A percentile compares a stretch with the other conserved stretches of the same genome.
Conservation (phyloP, 176 grass and related monocot genomes). For the Miscanthus lutarioriparius region DNA sequence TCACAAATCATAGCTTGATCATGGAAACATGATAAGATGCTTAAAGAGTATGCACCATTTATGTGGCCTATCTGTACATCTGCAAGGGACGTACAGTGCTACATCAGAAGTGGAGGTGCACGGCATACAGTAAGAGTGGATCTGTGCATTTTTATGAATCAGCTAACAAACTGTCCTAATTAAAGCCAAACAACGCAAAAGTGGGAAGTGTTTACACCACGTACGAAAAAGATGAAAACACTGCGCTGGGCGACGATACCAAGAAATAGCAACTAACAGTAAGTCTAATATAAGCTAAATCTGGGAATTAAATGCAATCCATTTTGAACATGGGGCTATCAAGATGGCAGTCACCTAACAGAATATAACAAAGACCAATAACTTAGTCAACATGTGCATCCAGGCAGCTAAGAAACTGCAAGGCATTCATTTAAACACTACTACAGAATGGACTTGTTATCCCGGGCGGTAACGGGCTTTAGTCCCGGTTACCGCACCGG, state of each 20-base stretch:
- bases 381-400: conserved; percentile 21
- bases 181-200: conserved; percentile 26
- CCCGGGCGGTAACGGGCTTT: too few species aligned
- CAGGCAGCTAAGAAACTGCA: background rate
- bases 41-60: conserved; percentile 35
- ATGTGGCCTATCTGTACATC: conserved; percentile 29
- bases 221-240: conserved; percentile 4
- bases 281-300: conserved; percentile 12
- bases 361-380: background rate
- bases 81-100: conserved; percentile 12
- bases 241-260: background rate
- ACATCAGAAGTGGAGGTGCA: conserved; percentile 20
- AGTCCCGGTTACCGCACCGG: too few species aligned
- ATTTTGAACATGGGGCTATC: conserved; percentile 12
- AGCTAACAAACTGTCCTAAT: conserved; percentile 41
- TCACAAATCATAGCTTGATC: background rate
- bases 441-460: too few species aligned
- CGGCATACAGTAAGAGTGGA: conserved; percentile 34
- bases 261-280: conserved; percentile 26
- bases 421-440: too few species aligned
- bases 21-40: conserved; percentile 24
- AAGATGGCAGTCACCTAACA: background rate
- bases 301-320: conserved; percentile 12
- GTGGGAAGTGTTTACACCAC: background rate
- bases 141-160: conserved; percentile 41